Evolutionary conservation across 192 early-diverging fungal genomes (phyloP), one percentile per base, ranked within the genome.

Genomic region (Backusella parvicylindrica): DNA sequence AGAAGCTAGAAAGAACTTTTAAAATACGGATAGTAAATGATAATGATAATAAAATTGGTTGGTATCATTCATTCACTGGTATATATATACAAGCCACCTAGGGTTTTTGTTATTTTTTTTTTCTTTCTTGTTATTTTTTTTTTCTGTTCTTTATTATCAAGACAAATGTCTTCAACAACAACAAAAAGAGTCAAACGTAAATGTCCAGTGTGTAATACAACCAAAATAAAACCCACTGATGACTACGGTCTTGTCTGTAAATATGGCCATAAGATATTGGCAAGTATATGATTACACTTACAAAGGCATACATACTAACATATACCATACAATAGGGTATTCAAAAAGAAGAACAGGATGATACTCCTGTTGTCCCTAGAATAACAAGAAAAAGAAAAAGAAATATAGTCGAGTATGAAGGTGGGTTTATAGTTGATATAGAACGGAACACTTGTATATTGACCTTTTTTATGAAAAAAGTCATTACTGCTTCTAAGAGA

Each of bases 221-320:
- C 38, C 12, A 76, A 66, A 40, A 77, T 73, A 26, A 71, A 37
- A 38, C 63, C 41, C 6, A 60, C 75, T 16, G 47, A 23, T 2
- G 67, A 73, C 4, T 71, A 72, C 18, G 21, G 32, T 16, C 72
- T 79, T 28, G 72, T 79, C 21, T 83, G 81, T 74, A 72, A 73
- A 64, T 77, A 83, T 74, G 81, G 81, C 6, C 81, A 83, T 68
- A 68, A 83, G 36, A 21, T 78, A 53, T 23, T 72, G 56, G 80
- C 78, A 72, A 37, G 73, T 67, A 6, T 38, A 9, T 21, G 5
- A 50, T 50, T 21, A 7, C n/a, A 21, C 18, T 2, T 26, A 21
- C n/a, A 16, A 53, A 53, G 2, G 0, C 8, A 53, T n/a, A n/a
- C n/a, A n/a, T n/a, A 9, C 5, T 6, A 50, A 23, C n/a, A n/a